Percentiles rank a stretch among this genome's conserved stretches.
phyloP scores from a whole-genome alignment of 2,329 filamentous ascomycete species.

The Fonsecaea pugnacius region DNA sequence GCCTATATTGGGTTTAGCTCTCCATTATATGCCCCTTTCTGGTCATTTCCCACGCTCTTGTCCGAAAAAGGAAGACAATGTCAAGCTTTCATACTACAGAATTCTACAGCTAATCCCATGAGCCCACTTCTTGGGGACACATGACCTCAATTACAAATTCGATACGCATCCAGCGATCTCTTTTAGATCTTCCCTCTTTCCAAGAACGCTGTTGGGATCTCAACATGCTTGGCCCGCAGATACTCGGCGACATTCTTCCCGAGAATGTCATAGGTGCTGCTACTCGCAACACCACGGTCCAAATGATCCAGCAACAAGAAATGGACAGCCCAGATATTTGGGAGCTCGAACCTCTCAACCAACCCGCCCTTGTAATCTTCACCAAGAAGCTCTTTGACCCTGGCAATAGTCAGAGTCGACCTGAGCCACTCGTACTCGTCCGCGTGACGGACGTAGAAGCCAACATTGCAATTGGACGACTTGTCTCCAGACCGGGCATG shows the following conservation, averaged over 20 bases:
- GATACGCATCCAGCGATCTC: background rate
- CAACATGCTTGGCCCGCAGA: conserved; percentile 29
- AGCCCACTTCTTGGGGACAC: background rate
- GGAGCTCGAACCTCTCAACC: conserved; percentile 28
- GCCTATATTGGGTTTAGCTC: background rate
- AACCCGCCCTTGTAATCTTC: conserved; percentile 19
- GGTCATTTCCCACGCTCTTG: background rate
- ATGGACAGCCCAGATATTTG: conserved; percentile 26
- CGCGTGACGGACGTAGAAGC: conserved; percentile 49
- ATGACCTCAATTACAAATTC: background rate
- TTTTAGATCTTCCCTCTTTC: conserved; percentile 1
- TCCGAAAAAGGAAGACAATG: background rate
- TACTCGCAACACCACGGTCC: conserved; percentile 22
- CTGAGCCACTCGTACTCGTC: conserved; percentile 53
- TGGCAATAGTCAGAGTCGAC: conserved; percentile 21
- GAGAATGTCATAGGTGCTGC: conserved; percentile 24
- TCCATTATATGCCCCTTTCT: background rate
- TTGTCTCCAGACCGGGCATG: conserved; percentile 51
- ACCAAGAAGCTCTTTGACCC: conserved; percentile 24
- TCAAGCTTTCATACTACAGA: background rate
- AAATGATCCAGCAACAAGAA: conserved; percentile 33
- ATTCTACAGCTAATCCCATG: background rate
- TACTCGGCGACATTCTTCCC: conserved; percentile 33
- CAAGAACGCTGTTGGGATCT: conserved; percentile 11
- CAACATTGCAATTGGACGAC: conserved; percentile 51